These are phyloP conservation scores for Botrytis galanthina DNA, from an alignment of 2,329 filamentous ascomycete species.

Conservation along the genomic window DNA sequence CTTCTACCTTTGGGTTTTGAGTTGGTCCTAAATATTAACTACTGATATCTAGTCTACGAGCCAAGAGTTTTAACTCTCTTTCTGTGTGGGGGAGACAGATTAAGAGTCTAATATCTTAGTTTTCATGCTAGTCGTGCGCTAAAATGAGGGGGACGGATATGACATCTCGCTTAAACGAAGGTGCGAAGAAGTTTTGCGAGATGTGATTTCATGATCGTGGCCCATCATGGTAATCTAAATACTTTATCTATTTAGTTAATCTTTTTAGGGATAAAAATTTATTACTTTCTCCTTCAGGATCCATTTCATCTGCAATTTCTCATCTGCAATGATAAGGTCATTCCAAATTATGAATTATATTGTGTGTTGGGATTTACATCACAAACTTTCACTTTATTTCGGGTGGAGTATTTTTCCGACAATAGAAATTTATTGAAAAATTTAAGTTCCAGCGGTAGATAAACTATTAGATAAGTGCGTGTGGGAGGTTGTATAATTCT, in stretches of 20 bases:
- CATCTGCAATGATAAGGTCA: neutral
- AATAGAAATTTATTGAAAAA: neutral
- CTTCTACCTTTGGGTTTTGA: neutral
- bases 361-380: neutral
- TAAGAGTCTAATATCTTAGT: neutral
- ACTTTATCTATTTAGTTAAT: neutral
- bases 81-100: neutral
- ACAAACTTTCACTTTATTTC: neutral
- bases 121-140: neutral
- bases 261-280: neutral
- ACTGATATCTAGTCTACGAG: neutral
- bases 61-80: neutral
- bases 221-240: neutral
- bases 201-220: neutral
- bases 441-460: neutral
- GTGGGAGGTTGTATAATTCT: no score
- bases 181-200: neutral
- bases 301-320: neutral
- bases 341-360: neutral
- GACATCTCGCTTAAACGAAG: neutral
- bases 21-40: neutral
- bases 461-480: neutral
- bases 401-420: neutral
- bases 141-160: neutral
- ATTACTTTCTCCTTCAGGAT: neutral